phyloP scores from a whole-genome alignment of 2,329 filamentous ascomycete species.

The Aspergillus hiratsukae region DNA sequence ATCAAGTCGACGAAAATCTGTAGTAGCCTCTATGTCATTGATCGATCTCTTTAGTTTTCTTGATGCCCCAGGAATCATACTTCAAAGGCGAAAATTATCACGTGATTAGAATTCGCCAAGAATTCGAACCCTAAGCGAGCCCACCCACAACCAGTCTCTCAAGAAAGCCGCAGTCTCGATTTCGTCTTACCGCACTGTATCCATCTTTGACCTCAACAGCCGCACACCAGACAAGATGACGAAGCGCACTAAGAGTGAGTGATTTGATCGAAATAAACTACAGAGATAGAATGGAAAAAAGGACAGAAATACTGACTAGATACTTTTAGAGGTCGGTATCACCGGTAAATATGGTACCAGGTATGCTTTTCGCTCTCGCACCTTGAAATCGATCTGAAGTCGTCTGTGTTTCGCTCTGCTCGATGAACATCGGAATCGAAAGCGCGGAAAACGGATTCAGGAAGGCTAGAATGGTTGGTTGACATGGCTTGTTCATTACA shows the following conservation, averaged over 20 bases:
- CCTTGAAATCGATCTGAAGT: conserved; percentile 14
- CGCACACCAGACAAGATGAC: conserved; percentile 66
- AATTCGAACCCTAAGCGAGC: conserved; percentile 36
- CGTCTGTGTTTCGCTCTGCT: conserved; percentile 7
- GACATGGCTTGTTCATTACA: conserved; percentile 36
- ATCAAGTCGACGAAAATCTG: too few species aligned
- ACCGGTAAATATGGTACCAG: conserved; percentile 98
- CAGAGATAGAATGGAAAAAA: not conserved
- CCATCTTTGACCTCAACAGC: conserved; percentile 36
- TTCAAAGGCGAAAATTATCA: conserved; percentile 10
- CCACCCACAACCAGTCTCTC: conserved; percentile 33
- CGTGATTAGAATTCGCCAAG: conserved; percentile 26
- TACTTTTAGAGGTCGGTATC: conserved; percentile 74
- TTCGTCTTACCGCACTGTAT: conserved; percentile 30
- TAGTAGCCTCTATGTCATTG: not conserved
- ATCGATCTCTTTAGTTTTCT: not conserved
- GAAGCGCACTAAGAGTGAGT: conserved; percentile 81
- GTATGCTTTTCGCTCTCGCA: conserved; percentile 53
- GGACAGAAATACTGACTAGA: conserved; percentile 2
- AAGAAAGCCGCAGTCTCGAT: conserved; percentile 30
- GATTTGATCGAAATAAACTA: conserved; percentile 1
- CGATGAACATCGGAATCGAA: conserved; percentile 12
- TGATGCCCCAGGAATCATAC: not conserved
- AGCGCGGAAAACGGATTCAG: conserved; percentile 11
- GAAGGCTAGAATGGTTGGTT: conserved; percentile 13